Conservation (phyloP, 768 basidiomycete genomes). For the Psilocybe cubensis region DNA sequence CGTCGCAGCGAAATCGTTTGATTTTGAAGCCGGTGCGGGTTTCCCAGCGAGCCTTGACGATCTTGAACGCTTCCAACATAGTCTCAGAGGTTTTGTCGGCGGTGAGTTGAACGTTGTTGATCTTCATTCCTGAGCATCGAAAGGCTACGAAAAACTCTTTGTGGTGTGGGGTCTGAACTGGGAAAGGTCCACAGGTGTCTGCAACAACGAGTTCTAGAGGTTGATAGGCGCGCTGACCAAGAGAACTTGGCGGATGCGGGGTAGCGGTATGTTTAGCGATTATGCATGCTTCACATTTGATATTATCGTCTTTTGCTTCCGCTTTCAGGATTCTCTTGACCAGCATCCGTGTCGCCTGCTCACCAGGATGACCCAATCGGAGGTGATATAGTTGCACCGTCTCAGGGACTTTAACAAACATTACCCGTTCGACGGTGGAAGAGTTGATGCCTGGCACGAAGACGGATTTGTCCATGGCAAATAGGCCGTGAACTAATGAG, state of each 20-base stretch:
- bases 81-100: conserved; percentile 10
- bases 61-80: too few relatives aligned
- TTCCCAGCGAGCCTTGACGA: conserved; percentile 15
- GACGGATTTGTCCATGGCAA: too few relatives aligned
- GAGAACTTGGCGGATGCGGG: neutral
- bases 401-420: conserved; percentile 5
- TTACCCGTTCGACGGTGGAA: neutral
- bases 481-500: too few relatives aligned
- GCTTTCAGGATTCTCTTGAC: too few relatives aligned
- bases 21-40: conserved; percentile 4
- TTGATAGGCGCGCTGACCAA: too few relatives aligned
- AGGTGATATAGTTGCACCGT: conserved; percentile 15
- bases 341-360: too few relatives aligned
- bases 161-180: neutral
- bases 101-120: neutral
- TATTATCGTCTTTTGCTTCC: neutral
- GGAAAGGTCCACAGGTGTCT: neutral
- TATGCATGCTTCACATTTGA: conserved; percentile 9
- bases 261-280: conserved; percentile 6
- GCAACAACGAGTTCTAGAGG: too few relatives aligned
- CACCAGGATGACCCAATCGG: conserved; percentile 12
- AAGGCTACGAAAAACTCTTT: neutral
- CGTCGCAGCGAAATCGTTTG: neutral
- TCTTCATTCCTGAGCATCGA: too few relatives aligned
- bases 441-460: too few relatives aligned